These are phyloP conservation scores for Buddleja alternifolia DNA, from an alignment of 257 asterid species.

Conservation along the genomic window DNA sequence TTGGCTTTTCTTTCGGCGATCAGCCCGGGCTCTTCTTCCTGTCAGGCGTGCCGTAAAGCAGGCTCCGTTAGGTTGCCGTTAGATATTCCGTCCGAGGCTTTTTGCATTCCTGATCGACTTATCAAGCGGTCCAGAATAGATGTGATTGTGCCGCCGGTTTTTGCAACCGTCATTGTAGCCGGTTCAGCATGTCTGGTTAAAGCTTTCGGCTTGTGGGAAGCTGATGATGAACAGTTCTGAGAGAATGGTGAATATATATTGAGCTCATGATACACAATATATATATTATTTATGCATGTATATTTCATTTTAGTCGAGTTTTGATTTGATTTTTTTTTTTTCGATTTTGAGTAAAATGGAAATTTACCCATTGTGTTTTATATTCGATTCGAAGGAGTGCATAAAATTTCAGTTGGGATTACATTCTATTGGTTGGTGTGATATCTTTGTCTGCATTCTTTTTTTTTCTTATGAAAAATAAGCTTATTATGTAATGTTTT, in stretches of 20 bases:
- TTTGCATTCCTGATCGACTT: slow-evolving; percentile 63
- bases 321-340: no score
- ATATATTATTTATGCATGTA: no score
- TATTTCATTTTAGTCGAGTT: neutral
- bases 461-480: no score
- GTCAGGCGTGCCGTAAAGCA: slow-evolving; percentile 44
- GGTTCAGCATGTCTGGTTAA: slow-evolving; percentile 67
- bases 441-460: no score
- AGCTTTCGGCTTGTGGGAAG: slow-evolving; percentile 81
- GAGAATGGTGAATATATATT: neutral
- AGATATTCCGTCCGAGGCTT: slow-evolving; percentile 62
- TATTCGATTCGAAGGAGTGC: no score
- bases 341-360: neutral
- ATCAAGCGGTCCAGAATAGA: slow-evolving; percentile 62
- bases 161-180: slow-evolving; percentile 73
- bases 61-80: slow-evolving; percentile 67
- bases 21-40: slow-evolving; percentile 47
- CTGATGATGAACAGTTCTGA: slow-evolving; percentile 39
- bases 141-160: slow-evolving; percentile 75
- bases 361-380: no score
- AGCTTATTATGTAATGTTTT: no score
- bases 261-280: neutral
- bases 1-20: slow-evolving; percentile 78
- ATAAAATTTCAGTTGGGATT: no score
- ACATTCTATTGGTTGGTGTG: no score